A percentile compares a stretch with the other conserved stretches of the same genome.
Evolutionary conservation across 345 rosid species (phyloP).

Genomic region (Arabis hirsuta): DNA sequence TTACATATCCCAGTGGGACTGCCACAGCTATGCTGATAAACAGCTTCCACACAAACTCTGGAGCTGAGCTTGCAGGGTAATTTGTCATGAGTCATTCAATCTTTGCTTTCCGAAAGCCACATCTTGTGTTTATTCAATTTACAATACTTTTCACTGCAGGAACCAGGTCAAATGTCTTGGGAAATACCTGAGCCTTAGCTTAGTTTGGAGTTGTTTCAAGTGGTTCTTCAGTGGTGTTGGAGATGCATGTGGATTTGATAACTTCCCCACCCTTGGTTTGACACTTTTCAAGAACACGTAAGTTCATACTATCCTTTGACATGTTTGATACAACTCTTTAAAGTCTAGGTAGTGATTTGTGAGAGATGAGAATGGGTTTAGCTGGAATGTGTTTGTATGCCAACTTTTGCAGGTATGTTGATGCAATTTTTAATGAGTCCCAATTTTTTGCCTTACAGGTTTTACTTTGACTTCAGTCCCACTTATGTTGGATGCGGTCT

Average conservation of each 20-base stretch:
- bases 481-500: slow-evolving; percentile 97
- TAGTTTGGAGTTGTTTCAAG: slow-evolving; percentile 95
- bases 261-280: slow-evolving; percentile 89
- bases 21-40: slow-evolving; percentile 96
- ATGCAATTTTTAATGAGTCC: slow-evolving; percentile 3
- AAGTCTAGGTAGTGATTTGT: background rate
- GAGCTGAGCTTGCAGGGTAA: slow-evolving; percentile 96
- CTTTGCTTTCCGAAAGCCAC: background rate
- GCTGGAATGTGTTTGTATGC: background rate
- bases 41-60: slow-evolving; percentile 84
- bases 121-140: slow-evolving; percentile 1
- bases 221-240: slow-evolving; percentile 98
- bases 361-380: slow-evolving; percentile 1
- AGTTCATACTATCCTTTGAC: slow-evolving; percentile 36
- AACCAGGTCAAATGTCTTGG: slow-evolving; percentile 90
- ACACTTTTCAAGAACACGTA: slow-evolving; percentile 81
- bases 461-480: slow-evolving; percentile 92
- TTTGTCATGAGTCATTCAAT: slow-evolving; percentile 5
- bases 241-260: slow-evolving; percentile 93
- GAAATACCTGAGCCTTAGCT: slow-evolving; percentile 83
- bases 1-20: slow-evolving; percentile 95
- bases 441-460: slow-evolving; percentile 49
- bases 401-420: background rate
- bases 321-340: background rate
- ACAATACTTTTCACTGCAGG: slow-evolving; percentile 49